Conservation (phyloP, 192 early-diverging fungal species). For the Lunasporangiospora selenospora region DNA sequence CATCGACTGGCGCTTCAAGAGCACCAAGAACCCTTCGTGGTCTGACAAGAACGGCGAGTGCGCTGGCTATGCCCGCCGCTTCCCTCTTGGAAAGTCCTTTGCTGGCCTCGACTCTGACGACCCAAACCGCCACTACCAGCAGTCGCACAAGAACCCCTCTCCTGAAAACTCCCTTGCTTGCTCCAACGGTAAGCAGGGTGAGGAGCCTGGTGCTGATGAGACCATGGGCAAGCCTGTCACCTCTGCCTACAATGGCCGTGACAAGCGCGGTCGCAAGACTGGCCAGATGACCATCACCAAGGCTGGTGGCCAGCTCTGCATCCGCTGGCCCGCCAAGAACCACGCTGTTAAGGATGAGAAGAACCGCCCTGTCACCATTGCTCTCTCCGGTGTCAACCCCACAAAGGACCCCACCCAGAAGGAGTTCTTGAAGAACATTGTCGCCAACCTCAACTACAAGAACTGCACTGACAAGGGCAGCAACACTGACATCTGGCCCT, state of each 20-base stretch:
- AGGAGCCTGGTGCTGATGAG: conserved; percentile 43
- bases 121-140: conserved; percentile 50
- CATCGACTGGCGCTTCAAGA: conserved; percentile 43
- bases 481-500: conserved; percentile 42
- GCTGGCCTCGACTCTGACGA: conserved; percentile 39
- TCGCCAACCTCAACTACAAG: conserved; percentile 34
- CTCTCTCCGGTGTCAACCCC: conserved; percentile 10
- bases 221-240: conserved; percentile 20
- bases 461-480: conserved; percentile 33
- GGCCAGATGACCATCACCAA: conserved; percentile 15
- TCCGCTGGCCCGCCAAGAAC: conserved; percentile 51
- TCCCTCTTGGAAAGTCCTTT: conserved; percentile 36
- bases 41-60: conserved; percentile 36
- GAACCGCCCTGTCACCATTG: conserved; percentile 32
- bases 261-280: conserved; percentile 25
- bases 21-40: conserved; percentile 33
- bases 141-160: conserved; percentile 27
- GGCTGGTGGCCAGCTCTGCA: conserved; percentile 33
- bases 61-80: conserved; percentile 39
- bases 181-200: conserved; percentile 32
- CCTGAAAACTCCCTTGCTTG: conserved; percentile 15
- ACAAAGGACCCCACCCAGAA: conserved; percentile 26
- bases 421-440: conserved; percentile 27
- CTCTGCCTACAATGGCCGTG: conserved; percentile 28
- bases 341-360: conserved; percentile 35